Base-by-base conservation (phyloP, 192 early-diverging fungal species). In the Gonapodya prolifera region DNA sequence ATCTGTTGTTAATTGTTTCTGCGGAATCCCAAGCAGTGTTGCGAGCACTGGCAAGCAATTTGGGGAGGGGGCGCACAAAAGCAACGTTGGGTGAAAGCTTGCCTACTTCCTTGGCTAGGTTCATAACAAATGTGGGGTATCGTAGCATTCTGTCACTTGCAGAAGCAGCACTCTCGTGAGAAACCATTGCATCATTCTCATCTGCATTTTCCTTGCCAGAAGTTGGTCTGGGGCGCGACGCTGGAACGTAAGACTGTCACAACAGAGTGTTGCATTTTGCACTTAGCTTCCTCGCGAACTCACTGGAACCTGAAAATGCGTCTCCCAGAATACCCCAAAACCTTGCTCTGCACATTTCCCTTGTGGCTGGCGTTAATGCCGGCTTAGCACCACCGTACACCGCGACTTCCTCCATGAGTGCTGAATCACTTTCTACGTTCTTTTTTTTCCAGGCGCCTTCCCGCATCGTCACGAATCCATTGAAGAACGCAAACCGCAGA, bases 291-390 rank as follows among this genome's bases (percentile, higher is more conserved):
- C n/a, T n/a, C n/a, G n/a, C n/a, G 33, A 70, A 2, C 28, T 1
- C 30, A 30, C 2, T 70, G 70, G 76, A 76, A 34, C 45, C 70
- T 30, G 76, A 0, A 73, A 76, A 71, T 34, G 76, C 83, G 30
- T 93, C 91, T 35, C 89, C 94, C 33, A 96, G 85, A 69, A 91
- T 80, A 73, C 84, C 77, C 35, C 91, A 83, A 75, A 96, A 89
- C 35, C 86, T 82, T 18, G 79, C 82, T 13, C 86, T 82, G 80
- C 91, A 93, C 61, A 89, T 81, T 35, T 88, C 86, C 78, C 88
- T 86, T 1, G 84, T 88, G 1, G 85, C 80, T 2, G 76, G 76
- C 16, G 89, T 87, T 29, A 94, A 78, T 33, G 84, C 82, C n/a
- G 92, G 92, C 0, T 79, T 77, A 16, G 89, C 8, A 8, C 23